phyloP scores from a whole-genome alignment of 1,284 basidiomycete genomes.

The Gymnopus androsaceus region DNA sequence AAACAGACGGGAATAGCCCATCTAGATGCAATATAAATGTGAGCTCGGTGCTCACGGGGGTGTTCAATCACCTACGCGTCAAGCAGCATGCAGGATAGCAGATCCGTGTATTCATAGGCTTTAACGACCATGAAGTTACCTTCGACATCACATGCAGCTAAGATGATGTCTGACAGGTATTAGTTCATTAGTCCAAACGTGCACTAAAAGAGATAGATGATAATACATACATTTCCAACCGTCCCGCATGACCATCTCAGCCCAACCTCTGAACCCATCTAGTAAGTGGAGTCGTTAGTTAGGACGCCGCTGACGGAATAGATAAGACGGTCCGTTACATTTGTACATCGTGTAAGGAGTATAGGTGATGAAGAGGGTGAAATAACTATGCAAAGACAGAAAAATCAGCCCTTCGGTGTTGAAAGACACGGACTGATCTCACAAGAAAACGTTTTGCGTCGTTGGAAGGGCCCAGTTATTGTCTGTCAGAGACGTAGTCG shows the following conservation, averaged over 20 bases:
- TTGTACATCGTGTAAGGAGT: conserved; percentile 86
- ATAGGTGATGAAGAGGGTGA: conserved; percentile 71
- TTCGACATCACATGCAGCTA: conserved; percentile 81
- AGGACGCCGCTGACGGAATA: conserved; percentile 5
- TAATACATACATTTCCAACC: conserved; percentile 78
- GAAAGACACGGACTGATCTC: conserved; percentile 30
- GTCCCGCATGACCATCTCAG: conserved; percentile 65
- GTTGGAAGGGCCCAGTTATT: conserved; percentile 76
- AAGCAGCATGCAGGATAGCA: conserved; percentile 85
- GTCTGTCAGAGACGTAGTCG: conserved; percentile 72
- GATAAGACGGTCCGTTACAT: conserved; percentile 44
- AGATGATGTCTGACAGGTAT: conserved; percentile 58
- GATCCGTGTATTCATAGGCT: conserved; percentile 85
- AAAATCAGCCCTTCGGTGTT: not conserved
- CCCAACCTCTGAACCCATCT: conserved; percentile 83
- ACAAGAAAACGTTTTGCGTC: conserved; percentile 83
- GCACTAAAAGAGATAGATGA: conserved; percentile 2
- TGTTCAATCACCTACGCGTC: conserved; percentile 60
- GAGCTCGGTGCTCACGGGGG: not conserved
- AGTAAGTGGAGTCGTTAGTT: conserved; percentile 10
- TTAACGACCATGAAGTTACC: conserved; percentile 85
- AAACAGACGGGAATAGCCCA: conserved; percentile 88
- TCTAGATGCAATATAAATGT: conserved; percentile 34
- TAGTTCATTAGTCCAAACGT: conserved; percentile 2
- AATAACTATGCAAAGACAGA: conserved; percentile 57